A percentile compares a stretch with the other conserved stretches of the same genome.
These are phyloP conservation scores for Amorphotheca resinae DNA, from an alignment of 495 filamentous ascomycete genomes.

Conservation along the genomic window DNA sequence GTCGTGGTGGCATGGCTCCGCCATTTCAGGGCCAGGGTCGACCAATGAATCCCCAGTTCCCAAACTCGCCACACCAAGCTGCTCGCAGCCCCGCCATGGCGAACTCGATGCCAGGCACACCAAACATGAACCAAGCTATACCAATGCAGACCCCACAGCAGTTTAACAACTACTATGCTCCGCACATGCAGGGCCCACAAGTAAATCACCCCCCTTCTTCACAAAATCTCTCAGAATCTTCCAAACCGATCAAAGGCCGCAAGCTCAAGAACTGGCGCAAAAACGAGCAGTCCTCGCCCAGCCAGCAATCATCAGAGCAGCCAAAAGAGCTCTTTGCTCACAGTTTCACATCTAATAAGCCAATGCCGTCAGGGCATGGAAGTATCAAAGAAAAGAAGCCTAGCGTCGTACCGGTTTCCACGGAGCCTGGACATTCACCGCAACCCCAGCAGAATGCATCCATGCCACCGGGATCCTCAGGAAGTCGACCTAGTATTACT, in stretches of 20 bases:
- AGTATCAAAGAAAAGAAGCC: conserved; percentile 6
- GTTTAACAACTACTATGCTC: conserved; percentile 45
- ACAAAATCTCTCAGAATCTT: conserved; percentile 20
- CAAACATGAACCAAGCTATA: conserved; percentile 50
- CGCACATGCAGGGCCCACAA: conserved; percentile 47
- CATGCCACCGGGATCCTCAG: conserved; percentile 13
- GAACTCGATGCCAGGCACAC: conserved; percentile 54
- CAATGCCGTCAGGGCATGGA: conserved; percentile 9
- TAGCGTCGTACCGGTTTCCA: conserved; percentile 3
- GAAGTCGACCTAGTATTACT: not conserved
- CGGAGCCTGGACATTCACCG: conserved; percentile 8
- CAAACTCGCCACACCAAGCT: conserved; percentile 54
- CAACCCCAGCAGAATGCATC: conserved; percentile 4
- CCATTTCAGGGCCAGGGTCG: conserved; percentile 50
- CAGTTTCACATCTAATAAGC: conserved; percentile 17
- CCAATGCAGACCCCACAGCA: conserved; percentile 41
- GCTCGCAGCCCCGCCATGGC: conserved; percentile 62
- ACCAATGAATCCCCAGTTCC: conserved; percentile 38
- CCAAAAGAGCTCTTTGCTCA: conserved; percentile 21
- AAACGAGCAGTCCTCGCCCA: conserved; percentile 32
- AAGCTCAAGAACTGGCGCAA: conserved; percentile 26
- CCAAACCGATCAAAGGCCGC: conserved; percentile 19
- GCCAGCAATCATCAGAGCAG: conserved; percentile 15
- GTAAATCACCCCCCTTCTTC: conserved; percentile 52
- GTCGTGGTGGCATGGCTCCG: conserved; percentile 53